Evolutionary conservation across 202 grass and related monocot species (phyloP), one percentile per base, ranked within the genome.

Genomic region (Schoenoplectus triqueter): DNA sequence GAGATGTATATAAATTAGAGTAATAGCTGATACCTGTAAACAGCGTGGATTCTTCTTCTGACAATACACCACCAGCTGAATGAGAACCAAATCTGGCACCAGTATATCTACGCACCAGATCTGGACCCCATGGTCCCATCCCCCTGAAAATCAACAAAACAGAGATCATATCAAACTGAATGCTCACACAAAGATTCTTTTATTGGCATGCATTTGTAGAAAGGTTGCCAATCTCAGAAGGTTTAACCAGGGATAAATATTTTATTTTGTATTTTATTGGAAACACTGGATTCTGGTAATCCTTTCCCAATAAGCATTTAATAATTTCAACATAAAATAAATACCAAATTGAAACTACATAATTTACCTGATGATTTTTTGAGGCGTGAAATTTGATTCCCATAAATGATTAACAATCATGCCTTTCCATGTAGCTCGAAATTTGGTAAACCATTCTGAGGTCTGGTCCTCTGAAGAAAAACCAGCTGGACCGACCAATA

Each of bases 341-440:
- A 41, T 41, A 41, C 13, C 10, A 77, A 14, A 57, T 57, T n/a
- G 1, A 57, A 81, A 50, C 13, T 48, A 10, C 11, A 57, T 10
- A 65, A 46, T 5, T 78, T 89, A 95, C 95, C 95, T 89, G 54
- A 98, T 71, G 82, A 98, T 46, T 86, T 68, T 95, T 86, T 98
- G 95, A 85, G 95, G 95, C 79, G 95, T 98, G 87, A 98, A 92
- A 80, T 93, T 93, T 19, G 95, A 98, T 69, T 98, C 93, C 95
- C 95, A 98, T 67, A 98, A 89, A 89, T 95, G 95, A 93, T 98
- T 98, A 31, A 86, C 3, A 86, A 98, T 57, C 73, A 85, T 84
- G 83, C 93, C 95, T 91, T 92, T 95, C 95, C 95, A 98, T 46
- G 91, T 92, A 78, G 95, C 93, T 86, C 90, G 81, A 80, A 98